A percentile compares a stretch with the other conserved stretches of the same genome.
These are phyloP conservation scores for Neonectria punicea DNA, from an alignment of 2,329 filamentous ascomycete genomes.

Conservation along the genomic window DNA sequence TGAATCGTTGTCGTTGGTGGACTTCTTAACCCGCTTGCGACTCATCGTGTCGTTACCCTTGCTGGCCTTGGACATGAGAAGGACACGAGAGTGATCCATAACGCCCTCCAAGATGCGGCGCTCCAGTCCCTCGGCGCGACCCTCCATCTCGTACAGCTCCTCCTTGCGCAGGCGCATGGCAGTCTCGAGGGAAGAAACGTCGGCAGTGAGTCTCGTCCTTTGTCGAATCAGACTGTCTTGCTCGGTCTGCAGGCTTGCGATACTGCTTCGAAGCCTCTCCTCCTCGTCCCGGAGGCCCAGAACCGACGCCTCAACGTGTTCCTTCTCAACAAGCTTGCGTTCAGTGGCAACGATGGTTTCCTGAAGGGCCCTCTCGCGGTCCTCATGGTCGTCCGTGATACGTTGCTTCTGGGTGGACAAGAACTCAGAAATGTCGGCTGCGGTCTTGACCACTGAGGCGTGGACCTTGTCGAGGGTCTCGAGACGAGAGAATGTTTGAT, in stretches of 20 bases:
- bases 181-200: slow-evolving; percentile 91
- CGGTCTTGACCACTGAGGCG: slow-evolving; percentile 84
- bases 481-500: slow-evolving; percentile 78
- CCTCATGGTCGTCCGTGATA: slow-evolving; percentile 80
- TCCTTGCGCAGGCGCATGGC: slow-evolving; percentile 89
- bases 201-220: slow-evolving; percentile 82
- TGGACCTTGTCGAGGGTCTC: slow-evolving; percentile 90
- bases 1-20: slow-evolving; percentile 39
- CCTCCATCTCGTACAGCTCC: slow-evolving; percentile 91
- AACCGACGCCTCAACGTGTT: slow-evolving; percentile 69
- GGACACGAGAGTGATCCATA: slow-evolving; percentile 91
- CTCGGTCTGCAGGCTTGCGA: slow-evolving; percentile 71
- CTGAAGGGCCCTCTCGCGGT: slow-evolving; percentile 80
- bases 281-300: slow-evolving; percentile 62
- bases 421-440: slow-evolving; percentile 85
- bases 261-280: slow-evolving; percentile 61
- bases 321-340: slow-evolving; percentile 74
- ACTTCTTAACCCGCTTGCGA: slow-evolving; percentile 65
- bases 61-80: slow-evolving; percentile 79
- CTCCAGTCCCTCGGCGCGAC: slow-evolving; percentile 87
- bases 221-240: slow-evolving; percentile 81
- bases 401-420: slow-evolving; percentile 80
- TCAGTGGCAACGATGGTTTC: slow-evolving; percentile 86
- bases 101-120: slow-evolving; percentile 93
- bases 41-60: slow-evolving; percentile 66